Conservation (phyloP, 495 filamentous ascomycete genomes). For the Penicillium diatomitis region DNA sequence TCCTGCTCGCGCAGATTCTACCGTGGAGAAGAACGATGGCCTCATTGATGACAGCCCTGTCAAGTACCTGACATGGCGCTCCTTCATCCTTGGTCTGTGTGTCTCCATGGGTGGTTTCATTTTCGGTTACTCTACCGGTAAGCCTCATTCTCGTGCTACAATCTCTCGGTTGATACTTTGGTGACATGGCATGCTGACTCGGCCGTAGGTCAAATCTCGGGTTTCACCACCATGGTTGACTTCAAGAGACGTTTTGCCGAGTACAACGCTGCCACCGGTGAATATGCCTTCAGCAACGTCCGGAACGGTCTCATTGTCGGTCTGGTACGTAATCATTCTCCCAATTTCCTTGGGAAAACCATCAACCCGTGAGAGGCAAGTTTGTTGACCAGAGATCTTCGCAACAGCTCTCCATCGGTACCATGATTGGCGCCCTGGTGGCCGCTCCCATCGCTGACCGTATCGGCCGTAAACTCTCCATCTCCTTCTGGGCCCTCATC, state of each 20-base stretch:
- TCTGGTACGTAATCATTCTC: slow-evolving; percentile 27
- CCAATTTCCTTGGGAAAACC: too few relatives aligned
- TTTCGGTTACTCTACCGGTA: slow-evolving; percentile 64
- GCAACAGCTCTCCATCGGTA: slow-evolving; percentile 50
- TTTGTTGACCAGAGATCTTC: neutral
- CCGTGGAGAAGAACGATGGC: slow-evolving; percentile 30
- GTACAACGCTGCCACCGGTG: slow-evolving; percentile 18
- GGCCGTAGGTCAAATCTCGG: slow-evolving; percentile 42
- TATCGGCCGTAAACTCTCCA: slow-evolving; percentile 43
- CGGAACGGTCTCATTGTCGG: slow-evolving; percentile 49
- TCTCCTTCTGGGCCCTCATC: slow-evolving; percentile 49
- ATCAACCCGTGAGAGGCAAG: too few relatives aligned
- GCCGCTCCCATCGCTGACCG: slow-evolving; percentile 48
- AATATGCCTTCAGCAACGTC: slow-evolving; percentile 44
- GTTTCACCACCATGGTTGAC: slow-evolving; percentile 54
- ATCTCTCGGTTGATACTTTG: neutral
- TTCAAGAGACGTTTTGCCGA: slow-evolving; percentile 41
- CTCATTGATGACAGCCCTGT: slow-evolving; percentile 39
- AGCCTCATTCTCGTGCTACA: slow-evolving; percentile 7
- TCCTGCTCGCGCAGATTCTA: slow-evolving; percentile 30
- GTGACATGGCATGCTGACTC: neutral
- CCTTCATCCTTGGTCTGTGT: slow-evolving; percentile 42
- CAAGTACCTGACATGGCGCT: slow-evolving; percentile 39
- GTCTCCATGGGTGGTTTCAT: slow-evolving; percentile 68
- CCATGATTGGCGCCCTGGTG: slow-evolving; percentile 57